Evolutionary conservation across 805 yeast genomes (phyloP).

Genomic region (Suhomyces prunicola): DNA sequence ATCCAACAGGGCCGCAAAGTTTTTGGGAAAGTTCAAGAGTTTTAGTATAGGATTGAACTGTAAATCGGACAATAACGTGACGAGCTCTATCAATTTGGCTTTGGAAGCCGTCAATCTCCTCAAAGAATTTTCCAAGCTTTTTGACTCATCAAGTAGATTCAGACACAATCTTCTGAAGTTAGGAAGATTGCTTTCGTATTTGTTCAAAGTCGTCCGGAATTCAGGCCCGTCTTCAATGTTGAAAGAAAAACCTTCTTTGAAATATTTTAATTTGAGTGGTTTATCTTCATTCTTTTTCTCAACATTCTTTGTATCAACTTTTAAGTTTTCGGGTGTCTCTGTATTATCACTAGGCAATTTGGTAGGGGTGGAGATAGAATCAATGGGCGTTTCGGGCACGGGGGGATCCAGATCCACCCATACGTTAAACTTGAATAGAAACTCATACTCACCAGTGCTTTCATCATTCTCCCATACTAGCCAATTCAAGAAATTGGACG

Average conservation of each 20-base stretch:
- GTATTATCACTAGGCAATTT: background rate
- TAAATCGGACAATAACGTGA: conserved; percentile 17
- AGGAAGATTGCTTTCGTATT: conserved; percentile 32
- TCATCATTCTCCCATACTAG: conserved; percentile 25
- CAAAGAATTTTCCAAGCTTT: conserved; percentile 24
- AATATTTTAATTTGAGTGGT: conserved; percentile 13
- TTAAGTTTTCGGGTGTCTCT: background rate
- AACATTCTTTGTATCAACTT: background rate
- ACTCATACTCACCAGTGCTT: conserved; percentile 10
- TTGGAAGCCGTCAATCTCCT: conserved; percentile 18
- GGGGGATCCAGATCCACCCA: conserved; percentile 20
- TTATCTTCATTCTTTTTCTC: background rate
- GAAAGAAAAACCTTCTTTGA: conserved; percentile 31
- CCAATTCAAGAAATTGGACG: conserved; percentile 18
- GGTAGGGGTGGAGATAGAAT: background rate
- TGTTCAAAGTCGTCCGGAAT: conserved; percentile 29
- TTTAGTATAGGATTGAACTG: conserved; percentile 24
- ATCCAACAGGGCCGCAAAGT: conserved; percentile 23
- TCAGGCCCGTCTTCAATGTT: conserved; percentile 44
- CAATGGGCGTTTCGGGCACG: background rate
- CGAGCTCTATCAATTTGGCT: conserved; percentile 20
- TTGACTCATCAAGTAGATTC: conserved; percentile 30
- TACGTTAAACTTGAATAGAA: conserved; percentile 22
- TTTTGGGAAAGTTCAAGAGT: conserved; percentile 22
- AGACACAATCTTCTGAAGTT: conserved; percentile 21